Evolutionary conservation across 768 basidiomycete species (phyloP).

Genomic region (Auriscalpium microsporum): DNA sequence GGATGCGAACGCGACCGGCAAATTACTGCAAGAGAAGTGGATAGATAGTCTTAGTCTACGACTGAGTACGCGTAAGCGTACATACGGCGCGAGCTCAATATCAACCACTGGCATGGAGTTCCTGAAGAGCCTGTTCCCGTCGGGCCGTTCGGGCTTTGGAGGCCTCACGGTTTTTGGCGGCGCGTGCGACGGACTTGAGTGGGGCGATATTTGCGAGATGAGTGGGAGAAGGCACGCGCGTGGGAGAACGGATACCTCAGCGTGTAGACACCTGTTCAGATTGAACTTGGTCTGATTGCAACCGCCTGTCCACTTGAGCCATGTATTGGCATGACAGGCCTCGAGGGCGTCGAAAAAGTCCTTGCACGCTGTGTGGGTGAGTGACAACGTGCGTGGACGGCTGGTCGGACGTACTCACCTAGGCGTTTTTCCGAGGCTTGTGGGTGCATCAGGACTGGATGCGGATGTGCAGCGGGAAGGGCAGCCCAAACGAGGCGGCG

Average conservation of each 20-base stretch:
- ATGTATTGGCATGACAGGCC: constrained; percentile 53
- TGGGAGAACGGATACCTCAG: constrained; percentile 44
- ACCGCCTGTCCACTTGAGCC: constrained; percentile 58
- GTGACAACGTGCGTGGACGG: background rate
- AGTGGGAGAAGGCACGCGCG: background rate
- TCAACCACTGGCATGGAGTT: constrained; percentile 50
- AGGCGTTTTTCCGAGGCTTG: constrained; percentile 53
- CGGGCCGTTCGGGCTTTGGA: constrained; percentile 51
- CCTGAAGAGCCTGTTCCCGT: constrained; percentile 47
- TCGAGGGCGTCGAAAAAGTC: constrained; percentile 75
- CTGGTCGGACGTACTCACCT: background rate
- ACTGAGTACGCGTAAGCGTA: background rate
- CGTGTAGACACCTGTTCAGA: constrained; percentile 60
- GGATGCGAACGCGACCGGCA: no score
- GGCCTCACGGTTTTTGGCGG: constrained; percentile 47
- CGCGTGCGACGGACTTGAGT: constrained; percentile 48
- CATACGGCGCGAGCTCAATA: constrained; percentile 15
- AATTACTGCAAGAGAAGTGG: no score
- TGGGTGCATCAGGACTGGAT: constrained; percentile 46
- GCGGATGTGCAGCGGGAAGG: background rate
- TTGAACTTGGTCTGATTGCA: constrained; percentile 64
- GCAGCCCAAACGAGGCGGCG: no score
- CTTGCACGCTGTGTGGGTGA: constrained; percentile 45
- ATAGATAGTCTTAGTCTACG: no score
- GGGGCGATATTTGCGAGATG: background rate